Percentiles rank a stretch among this genome's conserved stretches.
Conservation (phyloP, 108 stramenopile genomes). For the Stephanodiscus minutulus region DNA sequence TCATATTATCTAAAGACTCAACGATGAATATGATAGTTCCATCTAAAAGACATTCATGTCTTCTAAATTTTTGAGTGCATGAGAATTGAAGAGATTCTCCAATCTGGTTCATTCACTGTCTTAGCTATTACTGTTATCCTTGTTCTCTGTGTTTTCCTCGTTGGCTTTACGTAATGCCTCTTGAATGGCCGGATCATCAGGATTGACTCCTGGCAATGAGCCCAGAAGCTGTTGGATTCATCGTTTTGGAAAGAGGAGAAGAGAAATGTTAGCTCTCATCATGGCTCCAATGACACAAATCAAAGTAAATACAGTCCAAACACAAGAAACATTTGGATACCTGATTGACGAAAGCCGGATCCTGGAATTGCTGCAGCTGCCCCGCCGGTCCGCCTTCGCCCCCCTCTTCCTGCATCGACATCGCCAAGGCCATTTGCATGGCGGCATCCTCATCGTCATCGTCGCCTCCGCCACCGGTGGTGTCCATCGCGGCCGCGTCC, state of each 20-base stretch:
- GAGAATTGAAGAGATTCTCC: neutral
- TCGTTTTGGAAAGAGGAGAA: neutral
- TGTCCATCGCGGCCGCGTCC: constrained; percentile 29
- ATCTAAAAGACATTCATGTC: neutral
- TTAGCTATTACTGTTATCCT: constrained; percentile 59
- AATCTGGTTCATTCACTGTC: constrained; percentile 9
- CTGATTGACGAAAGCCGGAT: constrained; percentile 72
- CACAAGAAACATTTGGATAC: constrained; percentile 20
- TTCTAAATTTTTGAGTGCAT: neutral
- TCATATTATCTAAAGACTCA: too few species aligned
- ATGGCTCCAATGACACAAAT: neutral
- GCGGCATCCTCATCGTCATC: constrained; percentile 89
- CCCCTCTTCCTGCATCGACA: constrained; percentile 79
- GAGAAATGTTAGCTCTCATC: neutral
- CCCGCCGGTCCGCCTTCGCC: constrained; percentile 26
- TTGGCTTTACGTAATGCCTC: constrained; percentile 67
- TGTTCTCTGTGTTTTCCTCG: constrained; percentile 44
- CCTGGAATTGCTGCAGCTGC: constrained; percentile 63
- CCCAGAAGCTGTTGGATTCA: constrained; percentile 63
- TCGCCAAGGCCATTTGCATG: constrained; percentile 88
- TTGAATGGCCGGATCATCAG: constrained; percentile 91
- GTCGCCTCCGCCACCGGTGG: constrained; percentile 40
- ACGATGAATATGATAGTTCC: too few species aligned
- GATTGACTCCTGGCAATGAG: constrained; percentile 87
- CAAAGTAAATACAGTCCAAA: constrained; percentile 6